Evolutionary conservation across 768 basidiomycete species (phyloP).

Genomic region (Lactarius tabidus): DNA sequence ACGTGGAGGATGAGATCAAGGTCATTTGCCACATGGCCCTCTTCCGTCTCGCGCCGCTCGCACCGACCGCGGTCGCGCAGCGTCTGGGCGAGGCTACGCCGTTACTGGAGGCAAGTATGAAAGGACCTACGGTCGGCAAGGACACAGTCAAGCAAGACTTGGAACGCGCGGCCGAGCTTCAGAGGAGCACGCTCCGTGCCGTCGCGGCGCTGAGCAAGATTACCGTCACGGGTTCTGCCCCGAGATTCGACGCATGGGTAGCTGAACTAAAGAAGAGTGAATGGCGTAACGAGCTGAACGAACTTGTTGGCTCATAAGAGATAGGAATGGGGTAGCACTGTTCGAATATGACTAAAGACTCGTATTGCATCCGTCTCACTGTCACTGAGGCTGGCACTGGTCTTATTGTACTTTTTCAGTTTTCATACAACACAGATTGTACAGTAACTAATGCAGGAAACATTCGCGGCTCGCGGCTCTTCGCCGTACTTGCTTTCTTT

Average conservation of each 20-base stretch:
- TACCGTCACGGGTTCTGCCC: slow-evolving; percentile 53
- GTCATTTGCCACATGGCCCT: slow-evolving; percentile 95
- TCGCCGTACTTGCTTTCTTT: neutral
- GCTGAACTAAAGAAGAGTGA: slow-evolving; percentile 65
- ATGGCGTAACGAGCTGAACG: slow-evolving; percentile 70
- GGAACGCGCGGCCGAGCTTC: slow-evolving; percentile 84
- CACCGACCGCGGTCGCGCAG: slow-evolving; percentile 77
- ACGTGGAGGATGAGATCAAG: slow-evolving; percentile 95
- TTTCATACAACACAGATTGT: neutral
- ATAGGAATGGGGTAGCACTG: neutral
- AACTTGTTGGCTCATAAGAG: slow-evolving; percentile 38
- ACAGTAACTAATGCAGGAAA: neutral
- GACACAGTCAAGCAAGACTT: slow-evolving; percentile 95
- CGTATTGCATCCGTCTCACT: neutral
- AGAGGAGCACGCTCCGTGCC: slow-evolving; percentile 84
- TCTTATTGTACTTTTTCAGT: slow-evolving; percentile 7
- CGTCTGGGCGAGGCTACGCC: slow-evolving; percentile 83
- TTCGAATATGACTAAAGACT: neutral
- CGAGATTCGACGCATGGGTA: slow-evolving; percentile 76
- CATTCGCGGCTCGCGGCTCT: neutral
- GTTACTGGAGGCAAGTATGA: slow-evolving; percentile 83
- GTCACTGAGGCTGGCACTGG: neutral
- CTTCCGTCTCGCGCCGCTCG: slow-evolving; percentile 82
- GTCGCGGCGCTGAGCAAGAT: slow-evolving; percentile 84
- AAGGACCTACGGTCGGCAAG: slow-evolving; percentile 83